These are phyloP conservation scores for Ceratobasidium sp. DNA, from an alignment of 1,284 basidiomycete genomes.

Conservation along the genomic window DNA sequence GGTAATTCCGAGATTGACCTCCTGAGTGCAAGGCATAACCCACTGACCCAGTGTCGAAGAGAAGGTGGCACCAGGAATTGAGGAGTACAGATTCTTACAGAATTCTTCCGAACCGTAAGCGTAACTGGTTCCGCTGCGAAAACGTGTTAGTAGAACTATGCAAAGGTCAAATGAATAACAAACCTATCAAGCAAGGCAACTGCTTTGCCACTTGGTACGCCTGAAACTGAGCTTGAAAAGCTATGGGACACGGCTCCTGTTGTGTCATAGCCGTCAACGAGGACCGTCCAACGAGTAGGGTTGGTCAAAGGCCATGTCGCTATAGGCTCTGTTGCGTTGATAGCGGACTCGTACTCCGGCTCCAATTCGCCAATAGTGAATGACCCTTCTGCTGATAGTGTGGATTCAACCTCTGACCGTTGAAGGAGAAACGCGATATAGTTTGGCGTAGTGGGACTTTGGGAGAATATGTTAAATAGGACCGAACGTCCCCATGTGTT, in stretches of 20 bases:
- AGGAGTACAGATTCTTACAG: conserved; percentile 44
- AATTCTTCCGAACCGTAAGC: conserved; percentile 44
- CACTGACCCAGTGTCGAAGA: conserved; percentile 42
- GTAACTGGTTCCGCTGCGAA: conserved; percentile 42
- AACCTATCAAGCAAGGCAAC: conserved; percentile 72
- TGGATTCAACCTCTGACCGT: conserved; percentile 51
- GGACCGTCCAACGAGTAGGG: conserved; percentile 76
- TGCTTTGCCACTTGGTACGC: conserved; percentile 71
- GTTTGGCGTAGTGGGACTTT: conserved; percentile 74
- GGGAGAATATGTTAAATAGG: conserved; percentile 76
- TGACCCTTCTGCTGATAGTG: not conserved
- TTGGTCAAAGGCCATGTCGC: conserved; percentile 71
- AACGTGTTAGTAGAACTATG: conserved; percentile 55
- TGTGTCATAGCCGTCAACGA: conserved; percentile 61
- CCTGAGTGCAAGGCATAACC: conserved; percentile 45
- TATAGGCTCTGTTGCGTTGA: conserved; percentile 62
- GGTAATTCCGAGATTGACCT: conserved; percentile 45
- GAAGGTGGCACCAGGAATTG: conserved; percentile 43
- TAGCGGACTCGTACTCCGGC: conserved; percentile 66
- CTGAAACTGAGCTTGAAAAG: conserved; percentile 64
- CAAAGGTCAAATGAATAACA: conserved; percentile 65
- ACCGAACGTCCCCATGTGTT: conserved; percentile 69
- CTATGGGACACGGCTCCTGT: conserved; percentile 60
- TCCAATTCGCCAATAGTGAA: conserved; percentile 67
- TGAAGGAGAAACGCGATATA: conserved; percentile 81